Base-by-base conservation (phyloP, 2,329 filamentous ascomycete species). In the Parastagonospora avenae region DNA sequence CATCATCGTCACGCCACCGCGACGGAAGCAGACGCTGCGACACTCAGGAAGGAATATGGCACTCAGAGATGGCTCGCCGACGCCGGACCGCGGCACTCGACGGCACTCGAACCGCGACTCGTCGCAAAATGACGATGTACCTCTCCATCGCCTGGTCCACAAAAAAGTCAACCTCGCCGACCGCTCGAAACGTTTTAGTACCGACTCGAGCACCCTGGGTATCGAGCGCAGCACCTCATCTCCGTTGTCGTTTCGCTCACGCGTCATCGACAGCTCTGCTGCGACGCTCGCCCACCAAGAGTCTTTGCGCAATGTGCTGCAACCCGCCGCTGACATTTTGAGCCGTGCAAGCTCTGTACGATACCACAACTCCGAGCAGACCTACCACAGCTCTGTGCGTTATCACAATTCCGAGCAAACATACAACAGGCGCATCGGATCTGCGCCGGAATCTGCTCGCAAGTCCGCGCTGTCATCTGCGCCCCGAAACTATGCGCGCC, bases 41-140 rank as follows among this genome's bases (percentile, higher is more conserved):
- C 82, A 85, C 62, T 79, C 78, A 5, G 79, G 77, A 39, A 84
- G 80, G 66, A 80, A 80, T 52, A 66, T 76, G 48, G 82, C 81
- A 2, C 70, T 83, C 31, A 77, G 76, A 43, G 77, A 58, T 27
- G 66, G 63, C 48, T 67, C 67, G 6, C 59, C 68, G 4, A 53
- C 46, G n/a, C 46, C 63, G 7, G 64, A 67, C 8, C 76, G 76
- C 53, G 79, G 76, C 9, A 76, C 79, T 2, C 61, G 74, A 3
- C 67, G 76, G 5, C 67, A 62, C 31, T 80, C 79, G 2, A 76
- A 76, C 29, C 76, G 76, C 33, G 74, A 73, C 14, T 82, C 81
- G 1, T 56, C 76, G 8, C 67, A 67, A 11, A 78, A 76, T 2
- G 74, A 74, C 27, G 67, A 74, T 9, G 69, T 78, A 27, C 75